These are phyloP conservation scores for Ambrosia trifida DNA, from an alignment of 129 eudicot genomes.

Conservation along the genomic window DNA sequence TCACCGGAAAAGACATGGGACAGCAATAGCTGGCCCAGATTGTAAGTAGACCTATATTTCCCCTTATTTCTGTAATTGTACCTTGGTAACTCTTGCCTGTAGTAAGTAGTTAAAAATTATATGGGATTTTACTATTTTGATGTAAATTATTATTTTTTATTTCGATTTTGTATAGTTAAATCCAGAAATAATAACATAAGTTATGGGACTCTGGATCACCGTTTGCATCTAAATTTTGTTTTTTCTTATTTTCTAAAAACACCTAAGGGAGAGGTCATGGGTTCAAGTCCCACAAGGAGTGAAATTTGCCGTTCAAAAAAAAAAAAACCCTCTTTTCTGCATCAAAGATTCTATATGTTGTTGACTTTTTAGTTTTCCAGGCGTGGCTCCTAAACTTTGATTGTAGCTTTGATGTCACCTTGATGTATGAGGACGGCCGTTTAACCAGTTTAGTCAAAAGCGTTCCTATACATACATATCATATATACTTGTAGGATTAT, in stretches of 20 bases:
- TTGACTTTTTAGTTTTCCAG: constrained; percentile 23
- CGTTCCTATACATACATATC: no score
- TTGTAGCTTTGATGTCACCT: constrained; percentile 1
- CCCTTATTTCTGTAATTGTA: constrained; percentile 17
- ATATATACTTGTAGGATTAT: no score
- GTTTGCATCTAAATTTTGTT: constrained; percentile 32
- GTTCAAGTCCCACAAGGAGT: no score
- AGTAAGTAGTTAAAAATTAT: constrained; percentile 33
- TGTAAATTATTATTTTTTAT: constrained; percentile 36
- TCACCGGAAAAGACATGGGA: constrained; percentile 55
- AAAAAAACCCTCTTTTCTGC: constrained; percentile 15
- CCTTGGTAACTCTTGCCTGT: constrained; percentile 28
- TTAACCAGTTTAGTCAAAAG: no score
- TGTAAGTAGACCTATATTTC: constrained; percentile 28
- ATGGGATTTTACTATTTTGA: constrained; percentile 29
- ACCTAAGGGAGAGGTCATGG: no score
- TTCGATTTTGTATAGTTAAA: constrained; percentile 33
- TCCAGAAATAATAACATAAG: constrained; percentile 11
- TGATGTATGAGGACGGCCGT: neutral
- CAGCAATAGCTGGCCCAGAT: constrained; percentile 22
- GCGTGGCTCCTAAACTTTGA: neutral
- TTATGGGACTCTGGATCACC: constrained; percentile 37
- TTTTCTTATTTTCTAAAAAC: no score
- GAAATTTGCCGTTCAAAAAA: no score
- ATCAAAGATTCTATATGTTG: constrained; percentile 18